Base-by-base conservation (phyloP, 108 stramenopile genomes). In the Cyclotella baltica region DNA sequence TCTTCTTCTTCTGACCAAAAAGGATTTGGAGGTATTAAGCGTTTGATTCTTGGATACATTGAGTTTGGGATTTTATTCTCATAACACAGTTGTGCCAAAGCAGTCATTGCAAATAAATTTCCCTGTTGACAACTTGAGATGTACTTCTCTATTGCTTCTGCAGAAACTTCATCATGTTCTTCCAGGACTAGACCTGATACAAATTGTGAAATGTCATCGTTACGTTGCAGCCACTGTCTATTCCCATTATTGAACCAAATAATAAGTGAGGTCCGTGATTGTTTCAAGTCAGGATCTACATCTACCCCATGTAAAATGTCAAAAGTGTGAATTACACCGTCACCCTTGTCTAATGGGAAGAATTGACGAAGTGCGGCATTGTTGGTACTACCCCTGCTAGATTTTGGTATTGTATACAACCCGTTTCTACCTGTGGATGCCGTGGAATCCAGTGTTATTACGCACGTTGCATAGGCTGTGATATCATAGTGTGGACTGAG, bases 231-330 rank as follows among this genome's bases (percentile, higher is more conserved):
- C 23, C 8, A 0, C 19, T 46, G 27, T 35, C 3, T 48, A 5
- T 30, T 19, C n/a, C 50, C 43, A 47, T 84, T 72, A 18, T 31
- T 34, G 56, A 92, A 92, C 91, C 91, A 92, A 47, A 92, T 86
- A 70, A 92, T 90, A 28, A 92, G 67, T 37, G 88, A 89, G 4
- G 91, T 92, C 37, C 91, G 75, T n/a, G 63, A 36, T 53, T 47
- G n/a, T 46, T 86, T 78, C 71, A 87, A 37, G 4, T 73, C 71
- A 23, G 86, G 86, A 51, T 87, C 76, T 8, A 92, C 83, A 57
- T 92, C 89, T 11, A 92, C 91, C 11, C 91, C 91, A 77, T 92
- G 91, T 50, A 92, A 57, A 25, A 92, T 77, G 67, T 92, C 89
- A 75, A 80, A 92, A 4, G 91, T 85, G 50, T 92, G 91, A 4